phyloP scores from a whole-genome alignment of 2,329 filamentous ascomycete species.

The Rasamsonia emersonii region DNA sequence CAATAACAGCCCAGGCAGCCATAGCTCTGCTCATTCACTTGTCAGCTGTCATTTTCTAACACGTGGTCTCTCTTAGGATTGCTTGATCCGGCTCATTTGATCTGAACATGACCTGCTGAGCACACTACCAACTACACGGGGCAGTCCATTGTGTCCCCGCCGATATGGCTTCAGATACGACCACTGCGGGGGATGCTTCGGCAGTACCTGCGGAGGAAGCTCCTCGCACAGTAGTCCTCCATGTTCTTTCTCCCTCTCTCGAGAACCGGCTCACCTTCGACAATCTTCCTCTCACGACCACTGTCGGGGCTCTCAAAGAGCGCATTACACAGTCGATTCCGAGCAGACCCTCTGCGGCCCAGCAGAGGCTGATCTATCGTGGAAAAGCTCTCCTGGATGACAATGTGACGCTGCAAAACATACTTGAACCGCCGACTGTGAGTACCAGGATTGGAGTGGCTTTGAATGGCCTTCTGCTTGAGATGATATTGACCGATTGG shows the following conservation, averaged over 20 bases:
- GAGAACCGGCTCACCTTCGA: slow-evolving; percentile 30
- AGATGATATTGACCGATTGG: slow-evolving; percentile 1
- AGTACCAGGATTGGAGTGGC: slow-evolving; percentile 14
- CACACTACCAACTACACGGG: too few relatives aligned
- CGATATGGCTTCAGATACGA: slow-evolving; percentile 6
- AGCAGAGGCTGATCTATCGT: slow-evolving; percentile 51
- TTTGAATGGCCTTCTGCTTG: background rate
- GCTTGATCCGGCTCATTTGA: too few relatives aligned
- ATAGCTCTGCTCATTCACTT: too few relatives aligned
- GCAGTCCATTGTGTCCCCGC: too few relatives aligned
- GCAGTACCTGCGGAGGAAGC: slow-evolving; percentile 1
- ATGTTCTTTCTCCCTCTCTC: slow-evolving; percentile 34
- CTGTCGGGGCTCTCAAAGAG: slow-evolving; percentile 45
- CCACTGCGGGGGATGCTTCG: background rate
- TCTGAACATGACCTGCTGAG: too few relatives aligned
- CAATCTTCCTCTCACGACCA: slow-evolving; percentile 31
- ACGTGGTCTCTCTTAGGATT: too few relatives aligned
- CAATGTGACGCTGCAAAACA: slow-evolving; percentile 38
- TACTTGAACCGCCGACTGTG: slow-evolving; percentile 45
- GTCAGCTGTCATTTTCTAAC: too few relatives aligned
- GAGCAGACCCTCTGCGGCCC: slow-evolving; percentile 33
- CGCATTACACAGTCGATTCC: slow-evolving; percentile 44
- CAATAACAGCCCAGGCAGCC: too few relatives aligned
- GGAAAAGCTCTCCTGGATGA: slow-evolving; percentile 46
- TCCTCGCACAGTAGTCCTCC: slow-evolving; percentile 20